Evolutionary conservation across 768 basidiomycete genomes (phyloP).

Genomic region (Gyrodon lividus): DNA sequence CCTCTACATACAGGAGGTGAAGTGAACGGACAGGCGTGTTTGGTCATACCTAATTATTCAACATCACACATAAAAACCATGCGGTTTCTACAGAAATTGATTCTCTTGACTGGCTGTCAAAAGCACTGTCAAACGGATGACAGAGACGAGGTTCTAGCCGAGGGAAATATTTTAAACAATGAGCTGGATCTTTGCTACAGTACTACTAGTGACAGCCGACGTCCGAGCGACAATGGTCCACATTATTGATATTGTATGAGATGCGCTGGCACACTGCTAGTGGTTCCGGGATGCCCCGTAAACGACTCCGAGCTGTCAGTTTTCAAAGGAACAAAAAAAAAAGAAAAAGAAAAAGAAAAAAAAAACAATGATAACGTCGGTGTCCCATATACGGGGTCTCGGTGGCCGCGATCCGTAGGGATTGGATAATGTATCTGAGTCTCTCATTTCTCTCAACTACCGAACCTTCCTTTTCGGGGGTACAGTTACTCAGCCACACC

Average conservation of each 20-base stretch:
- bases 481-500: conserved; percentile 11
- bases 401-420: not conserved
- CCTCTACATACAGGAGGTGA: not conserved
- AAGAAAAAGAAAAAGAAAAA: not conserved
- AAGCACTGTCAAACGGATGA: no score
- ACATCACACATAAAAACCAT: no score
- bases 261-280: conserved; percentile 3
- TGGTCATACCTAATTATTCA: no score
- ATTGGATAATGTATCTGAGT: not conserved
- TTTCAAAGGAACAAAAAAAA: not conserved
- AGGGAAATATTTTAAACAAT: conserved; percentile 23
- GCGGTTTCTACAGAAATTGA: no score
- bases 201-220: conserved; percentile 21
- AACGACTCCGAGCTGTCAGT: conserved; percentile 23
- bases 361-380: not conserved
- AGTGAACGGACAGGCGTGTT: not conserved
- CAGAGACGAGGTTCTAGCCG: conserved; percentile 4
- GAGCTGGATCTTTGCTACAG: conserved; percentile 20
- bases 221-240: conserved; percentile 15
- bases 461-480: conserved; percentile 33
- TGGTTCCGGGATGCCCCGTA: conserved; percentile 9
- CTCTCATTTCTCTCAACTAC: conserved; percentile 12
- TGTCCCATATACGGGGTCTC: not conserved
- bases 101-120: no score
- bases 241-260: conserved; percentile 13